Conservation (phyloP, 2,329 filamentous ascomycete species). For the Bipolaris bicolor region DNA sequence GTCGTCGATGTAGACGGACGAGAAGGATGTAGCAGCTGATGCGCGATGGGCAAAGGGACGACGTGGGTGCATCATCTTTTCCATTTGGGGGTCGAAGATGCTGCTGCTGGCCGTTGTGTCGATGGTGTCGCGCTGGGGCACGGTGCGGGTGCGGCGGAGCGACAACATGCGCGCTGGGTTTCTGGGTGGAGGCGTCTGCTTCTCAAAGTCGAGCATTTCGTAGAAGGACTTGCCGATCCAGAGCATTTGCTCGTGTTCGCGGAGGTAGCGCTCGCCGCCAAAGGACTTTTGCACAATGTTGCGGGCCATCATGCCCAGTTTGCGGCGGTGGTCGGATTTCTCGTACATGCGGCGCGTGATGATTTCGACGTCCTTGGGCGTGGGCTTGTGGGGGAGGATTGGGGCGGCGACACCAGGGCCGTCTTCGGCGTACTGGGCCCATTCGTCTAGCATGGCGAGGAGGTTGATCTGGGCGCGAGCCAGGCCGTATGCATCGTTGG, state of each 20-base stretch:
- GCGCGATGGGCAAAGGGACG: conserved; percentile 31
- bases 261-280: conserved; percentile 64
- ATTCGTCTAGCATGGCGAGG: conserved; percentile 66
- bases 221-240: conserved; percentile 48
- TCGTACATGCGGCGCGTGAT: conserved; percentile 66
- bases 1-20: conserved; percentile 41
- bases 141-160: conserved; percentile 18
- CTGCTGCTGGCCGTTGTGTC: conserved; percentile 36
- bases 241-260: conserved; percentile 64
- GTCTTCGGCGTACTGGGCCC: conserved; percentile 65
- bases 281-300: conserved; percentile 66
- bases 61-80: conserved; percentile 48
- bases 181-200: conserved; percentile 32
- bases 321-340: conserved; percentile 62
- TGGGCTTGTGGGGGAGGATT: conserved; percentile 57
- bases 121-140: conserved; percentile 6
- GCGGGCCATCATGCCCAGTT: conserved; percentile 64
- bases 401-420: conserved; percentile 47
- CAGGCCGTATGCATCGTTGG: conserved; percentile 66
- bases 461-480: conserved; percentile 68
- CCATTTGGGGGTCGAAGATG: conserved; percentile 39
- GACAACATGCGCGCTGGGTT: conserved; percentile 40
- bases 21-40: conserved; percentile 42
- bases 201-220: conserved; percentile 43
- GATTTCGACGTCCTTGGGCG: conserved; percentile 57